Conservation (phyloP, 2,329 filamentous ascomycete genomes). For the Immersiporthe knoxdaviesiana region DNA sequence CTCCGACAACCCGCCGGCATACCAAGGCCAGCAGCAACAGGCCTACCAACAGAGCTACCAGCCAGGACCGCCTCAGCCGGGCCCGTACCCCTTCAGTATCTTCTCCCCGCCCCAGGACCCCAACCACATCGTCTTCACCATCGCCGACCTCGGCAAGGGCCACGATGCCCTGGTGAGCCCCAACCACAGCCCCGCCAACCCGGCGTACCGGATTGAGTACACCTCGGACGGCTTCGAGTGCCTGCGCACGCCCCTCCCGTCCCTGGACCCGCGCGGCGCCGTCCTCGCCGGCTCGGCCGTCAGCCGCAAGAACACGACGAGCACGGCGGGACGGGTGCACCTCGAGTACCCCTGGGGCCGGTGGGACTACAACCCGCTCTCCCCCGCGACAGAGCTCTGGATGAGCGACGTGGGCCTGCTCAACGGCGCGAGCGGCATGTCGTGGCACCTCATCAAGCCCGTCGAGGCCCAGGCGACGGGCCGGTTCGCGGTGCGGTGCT, state of each 20-base stretch:
- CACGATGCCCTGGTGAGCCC: conserved; percentile 10
- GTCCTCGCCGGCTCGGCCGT: neutral
- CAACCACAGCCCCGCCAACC: conserved; percentile 6
- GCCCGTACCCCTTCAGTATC: conserved; percentile 6
- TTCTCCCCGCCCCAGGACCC: conserved; percentile 6
- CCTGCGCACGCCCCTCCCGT: conserved; percentile 6
- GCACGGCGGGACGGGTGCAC: neutral
- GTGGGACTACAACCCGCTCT: conserved; percentile 17
- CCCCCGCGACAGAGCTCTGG: conserved; percentile 8
- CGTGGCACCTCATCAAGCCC: conserved; percentile 5
- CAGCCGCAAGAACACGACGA: conserved; percentile 7
- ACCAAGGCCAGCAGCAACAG: conserved; percentile 4
- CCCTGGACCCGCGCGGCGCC: neutral
- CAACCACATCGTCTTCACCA: conserved; percentile 3
- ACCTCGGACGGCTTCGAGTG: conserved; percentile 9
- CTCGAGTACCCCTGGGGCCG: conserved; percentile 15
- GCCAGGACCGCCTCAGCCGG: neutral
- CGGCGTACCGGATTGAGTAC: conserved; percentile 10
- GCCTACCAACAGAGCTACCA: neutral
- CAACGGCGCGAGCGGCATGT: neutral
- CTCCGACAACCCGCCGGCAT: conserved; percentile 4
- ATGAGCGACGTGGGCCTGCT: conserved; percentile 10
- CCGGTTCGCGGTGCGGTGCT: conserved; percentile 13
- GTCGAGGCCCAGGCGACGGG: conserved; percentile 10
- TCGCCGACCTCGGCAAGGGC: conserved; percentile 15